phyloP scores from a whole-genome alignment of 2,329 filamentous ascomycete species.

The Clonostachys solani region DNA sequence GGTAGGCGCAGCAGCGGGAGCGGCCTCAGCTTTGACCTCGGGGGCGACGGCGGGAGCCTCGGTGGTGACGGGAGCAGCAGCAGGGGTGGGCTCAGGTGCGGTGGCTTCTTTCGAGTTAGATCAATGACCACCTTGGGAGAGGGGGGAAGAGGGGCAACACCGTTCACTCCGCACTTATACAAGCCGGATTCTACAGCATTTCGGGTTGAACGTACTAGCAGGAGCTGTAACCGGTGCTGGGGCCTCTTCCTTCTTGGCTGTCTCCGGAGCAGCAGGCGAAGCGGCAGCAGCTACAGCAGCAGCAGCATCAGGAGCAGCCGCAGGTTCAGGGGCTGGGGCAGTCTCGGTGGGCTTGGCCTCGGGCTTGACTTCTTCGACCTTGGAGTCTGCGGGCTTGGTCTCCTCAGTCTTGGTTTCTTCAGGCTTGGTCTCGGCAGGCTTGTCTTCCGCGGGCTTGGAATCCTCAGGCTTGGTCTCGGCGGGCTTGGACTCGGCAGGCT shows the following conservation, averaged over 20 bases:
- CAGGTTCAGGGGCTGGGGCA: background rate
- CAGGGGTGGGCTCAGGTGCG: background rate
- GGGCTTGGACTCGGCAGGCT: conserved; percentile 12
- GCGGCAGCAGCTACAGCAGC: background rate
- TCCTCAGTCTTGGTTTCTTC: conserved; percentile 28
- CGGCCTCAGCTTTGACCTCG: conserved; percentile 7
- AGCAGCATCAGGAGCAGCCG: background rate
- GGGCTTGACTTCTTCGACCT: conserved; percentile 12
- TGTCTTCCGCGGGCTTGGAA: conserved; percentile 6
- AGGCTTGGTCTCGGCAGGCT: conserved; percentile 15
- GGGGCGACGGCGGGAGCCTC: conserved; percentile 4
- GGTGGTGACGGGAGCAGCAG: conserved; percentile 1
- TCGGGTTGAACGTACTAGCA: background rate
- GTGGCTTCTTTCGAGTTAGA: background rate
- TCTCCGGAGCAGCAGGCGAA: background rate
- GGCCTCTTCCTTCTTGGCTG: background rate
- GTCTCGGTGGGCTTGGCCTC: background rate
- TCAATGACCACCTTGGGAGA: no score
- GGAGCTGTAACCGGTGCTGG: background rate
- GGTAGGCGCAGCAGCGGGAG: conserved; percentile 15
- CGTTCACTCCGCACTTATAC: background rate
- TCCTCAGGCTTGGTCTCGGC: conserved; percentile 15
- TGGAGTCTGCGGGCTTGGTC: conserved; percentile 12
- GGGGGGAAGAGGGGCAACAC: background rate
- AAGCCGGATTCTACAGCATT: background rate